These are phyloP conservation scores for Vitellaria paradoxa DNA, from an alignment of 179 eudicot species.

Conservation along the genomic window DNA sequence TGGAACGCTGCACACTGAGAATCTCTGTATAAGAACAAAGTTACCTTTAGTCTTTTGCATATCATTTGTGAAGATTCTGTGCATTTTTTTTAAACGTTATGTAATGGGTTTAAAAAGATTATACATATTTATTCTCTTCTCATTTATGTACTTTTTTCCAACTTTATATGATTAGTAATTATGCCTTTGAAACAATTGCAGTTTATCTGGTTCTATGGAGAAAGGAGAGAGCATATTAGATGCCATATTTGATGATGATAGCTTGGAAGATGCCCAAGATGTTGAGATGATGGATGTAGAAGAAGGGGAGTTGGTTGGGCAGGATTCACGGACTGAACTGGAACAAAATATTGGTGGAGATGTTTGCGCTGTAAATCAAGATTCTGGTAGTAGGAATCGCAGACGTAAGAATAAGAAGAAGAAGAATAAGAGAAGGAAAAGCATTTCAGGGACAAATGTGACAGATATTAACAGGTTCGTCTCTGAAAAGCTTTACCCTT, in stretches of 20 bases:
- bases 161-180: background rate
- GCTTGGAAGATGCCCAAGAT: slow-evolving; percentile 53
- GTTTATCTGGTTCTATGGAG: slow-evolving; percentile 46
- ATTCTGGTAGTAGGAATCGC: slow-evolving; percentile 21
- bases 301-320: slow-evolving; percentile 74
- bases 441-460: slow-evolving; percentile 31
- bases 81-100: too few species aligned
- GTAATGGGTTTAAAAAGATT: background rate
- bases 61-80: background rate
- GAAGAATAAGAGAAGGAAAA: slow-evolving; percentile 43
- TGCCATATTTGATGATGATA: slow-evolving; percentile 46
- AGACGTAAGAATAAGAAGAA: slow-evolving; percentile 41
- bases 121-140: background rate
- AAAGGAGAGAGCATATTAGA: slow-evolving; percentile 53
- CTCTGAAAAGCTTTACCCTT: background rate
- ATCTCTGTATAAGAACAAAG: too few species aligned
- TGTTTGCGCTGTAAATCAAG: slow-evolving; percentile 25
- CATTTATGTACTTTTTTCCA: background rate
- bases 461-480: slow-evolving; percentile 63
- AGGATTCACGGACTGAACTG: slow-evolving; percentile 21
- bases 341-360: slow-evolving; percentile 24
- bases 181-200: slow-evolving; percentile 15
- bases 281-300: slow-evolving; percentile 83
- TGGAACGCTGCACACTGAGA: too few species aligned
- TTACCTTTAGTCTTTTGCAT: background rate